Base-by-base conservation (phyloP, 2,329 filamentous ascomycete genomes). In the Colletotrichum cordylinicola region DNA sequence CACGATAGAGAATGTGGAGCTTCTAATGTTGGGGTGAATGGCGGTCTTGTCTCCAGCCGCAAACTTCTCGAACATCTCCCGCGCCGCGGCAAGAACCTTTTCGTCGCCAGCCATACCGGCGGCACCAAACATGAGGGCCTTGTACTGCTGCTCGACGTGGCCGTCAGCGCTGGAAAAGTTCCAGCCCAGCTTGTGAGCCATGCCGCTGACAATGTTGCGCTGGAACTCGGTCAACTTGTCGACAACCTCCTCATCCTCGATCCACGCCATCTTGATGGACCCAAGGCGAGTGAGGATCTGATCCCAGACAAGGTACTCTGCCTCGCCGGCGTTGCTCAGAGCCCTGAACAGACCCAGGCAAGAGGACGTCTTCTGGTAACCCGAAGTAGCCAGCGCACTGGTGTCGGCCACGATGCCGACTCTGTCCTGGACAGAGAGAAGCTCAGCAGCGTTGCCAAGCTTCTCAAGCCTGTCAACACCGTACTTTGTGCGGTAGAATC, bases 351-450 rank as follows among this genome's bases (percentile, higher is more conserved):
- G 90, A 70, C 94, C 96, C 58, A 98, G 87, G 68, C 98, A 90
- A 15, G 95, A 96, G 18, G 96, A 98, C 1, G 96, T 98, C 89
- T 95, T 98, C 84, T 98, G 95, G 84, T 98, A 98, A 37, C 96
- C 96, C 64, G 96, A 97, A 43, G 94, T 91, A 69, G 96, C 95
- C 79, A 98, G 90, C 35, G 96, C 95, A 80, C 95, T 96, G 6
- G 96, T 96, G 84, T 98, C 96, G 37, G 95, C 94, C 83, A 98
- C 95, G 94, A 98, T 98, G 82, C 96, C 96, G 64, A 96, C 95
- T 75, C 96, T 93, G 83, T 98, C 96, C 85, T 98, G 95, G 8
- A 98, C 95, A 13, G 92, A 93, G 71, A 98, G 88, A 12, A 96
- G 89, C 85, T 94, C 97, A 62, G 96, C 96, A 71, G 96, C 95